Conservation (phyloP, 2,329 filamentous ascomycete genomes). For the Exutisphaerella laricina region DNA sequence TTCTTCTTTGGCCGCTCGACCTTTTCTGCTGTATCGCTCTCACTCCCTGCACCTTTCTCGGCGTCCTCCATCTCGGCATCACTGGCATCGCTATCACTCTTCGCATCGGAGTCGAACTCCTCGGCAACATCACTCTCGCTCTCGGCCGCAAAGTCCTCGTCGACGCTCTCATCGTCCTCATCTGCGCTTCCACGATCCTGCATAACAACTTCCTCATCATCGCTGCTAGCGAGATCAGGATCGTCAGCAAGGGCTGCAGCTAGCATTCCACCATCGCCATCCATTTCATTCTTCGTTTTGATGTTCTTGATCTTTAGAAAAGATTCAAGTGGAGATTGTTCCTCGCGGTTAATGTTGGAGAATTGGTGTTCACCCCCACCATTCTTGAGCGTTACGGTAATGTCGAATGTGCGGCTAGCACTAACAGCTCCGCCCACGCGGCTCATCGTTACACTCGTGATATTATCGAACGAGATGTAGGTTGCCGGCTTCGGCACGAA, state of each 20-base stretch:
- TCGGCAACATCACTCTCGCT: conserved; percentile 94
- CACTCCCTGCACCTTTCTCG: conserved; percentile 40
- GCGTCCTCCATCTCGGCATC: conserved; percentile 60
- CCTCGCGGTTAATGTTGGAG: conserved; percentile 98
- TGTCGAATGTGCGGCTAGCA: conserved; percentile 92
- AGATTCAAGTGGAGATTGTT: conserved; percentile 90
- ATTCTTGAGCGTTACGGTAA: conserved; percentile 84
- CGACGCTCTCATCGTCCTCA: conserved; percentile 90
- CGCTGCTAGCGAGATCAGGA: conserved; percentile 75
- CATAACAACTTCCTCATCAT: conserved; percentile 70
- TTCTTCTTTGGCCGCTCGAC: conserved; percentile 60
- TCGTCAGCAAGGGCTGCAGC: conserved; percentile 72
- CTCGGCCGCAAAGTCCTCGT: conserved; percentile 92
- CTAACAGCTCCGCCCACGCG: conserved; percentile 92
- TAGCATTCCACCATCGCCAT: conserved; percentile 71
- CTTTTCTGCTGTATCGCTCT: conserved; percentile 49
- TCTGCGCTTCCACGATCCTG: conserved; percentile 85
- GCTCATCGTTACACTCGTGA: conserved; percentile 87
- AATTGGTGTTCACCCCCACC: conserved; percentile 89
- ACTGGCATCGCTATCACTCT: conserved; percentile 66
- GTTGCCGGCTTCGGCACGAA: conserved; percentile 98
- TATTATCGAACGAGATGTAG: conserved; percentile 93
- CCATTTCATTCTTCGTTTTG: conserved; percentile 97
- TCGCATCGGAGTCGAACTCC: conserved; percentile 87
- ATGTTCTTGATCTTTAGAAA: conserved; percentile 97